Evolutionary conservation across 805 yeast species (phyloP).

Genomic region (Hanseniaspora opuntiae): DNA sequence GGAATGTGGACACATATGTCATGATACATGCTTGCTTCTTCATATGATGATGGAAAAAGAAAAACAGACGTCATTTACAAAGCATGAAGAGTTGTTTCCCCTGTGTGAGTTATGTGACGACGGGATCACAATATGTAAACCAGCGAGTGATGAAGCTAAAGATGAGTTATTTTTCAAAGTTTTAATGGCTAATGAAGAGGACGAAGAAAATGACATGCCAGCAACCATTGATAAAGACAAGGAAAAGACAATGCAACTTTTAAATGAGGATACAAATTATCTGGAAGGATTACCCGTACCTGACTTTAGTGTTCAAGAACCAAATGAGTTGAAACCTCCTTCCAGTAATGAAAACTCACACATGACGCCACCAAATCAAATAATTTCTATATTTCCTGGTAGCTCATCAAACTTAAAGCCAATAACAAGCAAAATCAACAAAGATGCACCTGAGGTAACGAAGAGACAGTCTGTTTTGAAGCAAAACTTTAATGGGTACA

Average conservation of each 20-base stretch:
- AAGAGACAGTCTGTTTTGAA: background rate
- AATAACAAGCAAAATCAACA: too few species aligned
- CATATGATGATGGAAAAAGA: conserved; percentile 22
- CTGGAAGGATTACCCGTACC: conserved; percentile 4
- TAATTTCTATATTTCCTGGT: background rate
- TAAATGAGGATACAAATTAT: background rate
- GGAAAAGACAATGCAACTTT: background rate
- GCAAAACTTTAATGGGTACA: background rate
- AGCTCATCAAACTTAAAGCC: too few species aligned
- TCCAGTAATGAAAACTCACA: background rate
- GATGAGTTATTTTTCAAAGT: conserved; percentile 22
- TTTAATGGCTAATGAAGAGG: conserved; percentile 12
- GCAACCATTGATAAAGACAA: background rate
- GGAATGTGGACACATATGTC: conserved; percentile 42
- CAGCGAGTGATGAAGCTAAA: conserved; percentile 20
- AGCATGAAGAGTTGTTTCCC: background rate
- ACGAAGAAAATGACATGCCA: background rate
- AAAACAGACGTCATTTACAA: background rate
- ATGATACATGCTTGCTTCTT: conserved; percentile 43
- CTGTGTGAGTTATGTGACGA: background rate
- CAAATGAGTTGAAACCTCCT: background rate
- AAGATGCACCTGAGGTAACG: background rate
- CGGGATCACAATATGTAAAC: conserved; percentile 19
- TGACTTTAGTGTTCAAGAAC: background rate
- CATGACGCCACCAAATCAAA: background rate